Conservation (phyloP, 306 rosid species). For the Corylus avellana region DNA sequence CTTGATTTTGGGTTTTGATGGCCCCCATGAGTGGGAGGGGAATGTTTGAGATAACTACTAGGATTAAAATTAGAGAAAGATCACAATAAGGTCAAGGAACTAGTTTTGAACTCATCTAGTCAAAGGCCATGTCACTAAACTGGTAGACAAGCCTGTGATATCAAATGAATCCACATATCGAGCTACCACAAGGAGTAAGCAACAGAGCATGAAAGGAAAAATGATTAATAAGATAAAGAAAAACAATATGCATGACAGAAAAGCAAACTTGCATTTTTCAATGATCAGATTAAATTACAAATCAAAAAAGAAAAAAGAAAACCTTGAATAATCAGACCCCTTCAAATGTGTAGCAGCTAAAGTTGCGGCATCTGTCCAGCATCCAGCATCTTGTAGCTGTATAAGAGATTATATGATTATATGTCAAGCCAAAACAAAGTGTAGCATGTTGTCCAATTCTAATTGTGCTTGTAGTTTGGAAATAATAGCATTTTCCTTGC, state of each 20-base stretch:
- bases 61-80: too few species aligned
- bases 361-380: slow-evolving; percentile 98
- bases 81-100: too few species aligned
- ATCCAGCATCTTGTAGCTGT: slow-evolving; percentile 99
- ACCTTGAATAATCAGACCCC: slow-evolving; percentile 99
- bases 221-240: not conserved
- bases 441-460: slow-evolving; percentile 19
- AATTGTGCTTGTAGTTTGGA: not conserved
- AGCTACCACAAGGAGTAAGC: not conserved
- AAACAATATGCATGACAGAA: not conserved
- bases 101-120: not conserved
- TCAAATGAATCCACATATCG: not conserved
- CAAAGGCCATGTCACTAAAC: not conserved
- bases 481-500: not conserved
- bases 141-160: not conserved
- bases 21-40: not conserved
- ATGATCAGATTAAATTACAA: slow-evolving; percentile 10
- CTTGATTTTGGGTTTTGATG: not conserved
- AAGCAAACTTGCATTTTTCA: not conserved
- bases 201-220: not conserved
- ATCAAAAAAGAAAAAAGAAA: slow-evolving; percentile 12
- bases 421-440: slow-evolving; percentile 31
- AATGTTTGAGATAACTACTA: too few species aligned
- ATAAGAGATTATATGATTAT: slow-evolving; percentile 30
- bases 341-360: slow-evolving; percentile 90